These are phyloP conservation scores for Zopfochytrium polystomum DNA, from an alignment of 371 early-diverging fungal genomes.

Conservation along the genomic window DNA sequence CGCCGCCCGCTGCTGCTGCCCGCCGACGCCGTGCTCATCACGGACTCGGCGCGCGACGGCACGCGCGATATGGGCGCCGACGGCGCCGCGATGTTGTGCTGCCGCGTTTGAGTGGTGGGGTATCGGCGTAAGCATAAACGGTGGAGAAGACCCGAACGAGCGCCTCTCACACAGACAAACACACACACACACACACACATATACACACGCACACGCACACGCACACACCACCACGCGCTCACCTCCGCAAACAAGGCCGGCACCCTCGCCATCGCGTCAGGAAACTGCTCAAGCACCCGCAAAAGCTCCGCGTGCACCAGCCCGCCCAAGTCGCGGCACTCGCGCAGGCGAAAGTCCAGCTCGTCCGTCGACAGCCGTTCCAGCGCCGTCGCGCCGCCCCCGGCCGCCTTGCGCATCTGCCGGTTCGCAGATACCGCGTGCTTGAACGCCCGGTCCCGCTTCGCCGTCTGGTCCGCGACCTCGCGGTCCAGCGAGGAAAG, in stretches of 20 bases:
- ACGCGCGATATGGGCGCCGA: conserved; percentile 44
- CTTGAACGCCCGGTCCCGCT: conserved; percentile 45
- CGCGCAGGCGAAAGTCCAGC: conserved; percentile 39
- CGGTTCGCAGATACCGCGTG: conserved; percentile 22
- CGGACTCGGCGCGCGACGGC: conserved; percentile 22
- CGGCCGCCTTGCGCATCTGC: conserved; percentile 22
- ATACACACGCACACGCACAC: too few relatives aligned
- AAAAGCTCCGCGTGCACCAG: conserved; percentile 36
- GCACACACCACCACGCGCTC: too few relatives aligned
- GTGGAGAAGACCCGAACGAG: background rate
- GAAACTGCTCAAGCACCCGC: conserved; percentile 31
- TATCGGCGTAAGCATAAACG: background rate
- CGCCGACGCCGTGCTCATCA: conserved; percentile 4
- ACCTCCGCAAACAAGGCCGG: conserved; percentile 30
- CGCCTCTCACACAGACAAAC: too few relatives aligned
- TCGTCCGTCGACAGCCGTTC: conserved; percentile 38
- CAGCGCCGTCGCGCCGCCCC: conserved; percentile 1
- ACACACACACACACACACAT: too few relatives aligned
- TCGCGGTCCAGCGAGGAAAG: conserved; percentile 37
- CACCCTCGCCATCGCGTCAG: conserved; percentile 33
- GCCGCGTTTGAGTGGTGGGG: background rate
- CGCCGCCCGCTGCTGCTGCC: conserved; percentile 9
- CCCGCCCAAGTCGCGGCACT: conserved; percentile 40
- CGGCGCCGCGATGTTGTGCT: conserved; percentile 41
- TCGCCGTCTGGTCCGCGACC: conserved; percentile 43